Percentiles rank a stretch among this genome's conserved stretches.
Evolutionary conservation across 2,329 filamentous ascomycete species (phyloP).

Genomic region (Neopestalotiopsis rosae): DNA sequence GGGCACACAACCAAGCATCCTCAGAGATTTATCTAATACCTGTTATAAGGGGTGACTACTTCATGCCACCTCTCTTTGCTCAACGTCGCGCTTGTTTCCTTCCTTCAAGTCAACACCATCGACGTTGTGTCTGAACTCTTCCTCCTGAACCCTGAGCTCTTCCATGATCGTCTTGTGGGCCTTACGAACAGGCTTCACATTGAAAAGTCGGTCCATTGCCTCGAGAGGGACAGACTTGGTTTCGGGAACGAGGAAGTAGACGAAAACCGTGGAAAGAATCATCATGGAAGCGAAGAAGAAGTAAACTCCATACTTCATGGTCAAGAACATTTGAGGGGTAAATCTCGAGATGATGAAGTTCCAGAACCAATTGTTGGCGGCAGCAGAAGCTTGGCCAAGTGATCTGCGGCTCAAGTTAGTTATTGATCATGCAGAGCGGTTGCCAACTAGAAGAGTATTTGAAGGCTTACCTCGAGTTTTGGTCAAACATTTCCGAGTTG

Average conservation of each 20-base stretch:
- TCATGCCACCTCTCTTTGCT: constrained; percentile 18
- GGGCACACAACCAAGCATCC: not conserved
- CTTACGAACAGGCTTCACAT: constrained; percentile 48
- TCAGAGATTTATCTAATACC: not conserved
- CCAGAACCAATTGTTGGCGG: constrained; percentile 75
- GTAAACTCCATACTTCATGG: constrained; percentile 68
- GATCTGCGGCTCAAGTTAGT: constrained; percentile 39
- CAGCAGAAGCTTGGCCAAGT: constrained; percentile 74
- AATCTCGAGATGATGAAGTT: constrained; percentile 74
- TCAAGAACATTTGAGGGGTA: constrained; percentile 68
- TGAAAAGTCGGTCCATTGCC: constrained; percentile 68
- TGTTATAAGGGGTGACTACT: not conserved
- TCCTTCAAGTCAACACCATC: constrained; percentile 25
- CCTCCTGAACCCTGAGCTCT: constrained; percentile 43
- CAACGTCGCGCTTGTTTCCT: constrained; percentile 19
- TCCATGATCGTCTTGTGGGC: constrained; percentile 51
- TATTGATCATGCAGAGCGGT: not conserved
- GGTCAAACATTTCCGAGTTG: constrained; percentile 78
- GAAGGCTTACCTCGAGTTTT: constrained; percentile 58
- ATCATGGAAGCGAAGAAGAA: constrained; percentile 72
- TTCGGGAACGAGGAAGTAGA: constrained; percentile 69
- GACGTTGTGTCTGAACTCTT: constrained; percentile 38
- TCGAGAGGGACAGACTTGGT: constrained; percentile 71
- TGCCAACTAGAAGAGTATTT: not conserved
- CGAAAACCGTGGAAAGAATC: constrained; percentile 61